Conservation (phyloP, 306 rosid species). For the Begonia peltatifolia region DNA sequence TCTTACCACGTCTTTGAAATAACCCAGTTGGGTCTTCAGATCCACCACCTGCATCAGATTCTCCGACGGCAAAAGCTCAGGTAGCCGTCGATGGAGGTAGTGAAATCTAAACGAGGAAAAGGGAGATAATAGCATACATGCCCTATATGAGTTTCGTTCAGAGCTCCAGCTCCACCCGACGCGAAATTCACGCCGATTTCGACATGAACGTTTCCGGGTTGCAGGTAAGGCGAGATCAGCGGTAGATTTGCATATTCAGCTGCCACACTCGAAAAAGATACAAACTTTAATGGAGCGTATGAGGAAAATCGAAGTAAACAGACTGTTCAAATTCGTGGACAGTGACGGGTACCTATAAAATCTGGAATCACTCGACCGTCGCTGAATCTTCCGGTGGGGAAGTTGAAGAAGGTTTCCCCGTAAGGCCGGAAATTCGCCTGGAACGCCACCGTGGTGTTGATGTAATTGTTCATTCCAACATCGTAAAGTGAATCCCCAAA, state of each 20-base stretch:
- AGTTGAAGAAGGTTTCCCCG: conserved; percentile 23
- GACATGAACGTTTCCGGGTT: conserved; percentile 7
- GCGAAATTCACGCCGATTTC: conserved; percentile 23
- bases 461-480: conserved; percentile 33
- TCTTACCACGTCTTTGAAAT: conserved; percentile 21
- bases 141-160: conserved; percentile 28
- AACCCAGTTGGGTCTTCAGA: conserved; percentile 26
- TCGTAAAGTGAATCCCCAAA: conserved; percentile 36
- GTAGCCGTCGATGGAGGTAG: too few species aligned
- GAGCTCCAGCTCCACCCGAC: conserved; percentile 21
- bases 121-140: conserved; percentile 11
- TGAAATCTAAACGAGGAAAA: background rate
- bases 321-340: too few species aligned
- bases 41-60: conserved; percentile 14
- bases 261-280: conserved; percentile 3
- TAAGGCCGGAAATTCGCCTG: conserved; percentile 20
- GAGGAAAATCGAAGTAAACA: too few species aligned
- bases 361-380: conserved; percentile 27
- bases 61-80: background rate
- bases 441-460: conserved; percentile 15
- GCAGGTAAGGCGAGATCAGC: conserved; percentile 13
- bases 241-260: conserved; percentile 20
- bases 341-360: conserved; percentile 15
- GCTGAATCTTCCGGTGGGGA: conserved; percentile 27
- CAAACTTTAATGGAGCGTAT: background rate